Percentiles rank a stretch among this genome's conserved stretches.
phyloP scores from a whole-genome alignment of 2,329 filamentous ascomycete species.

The Aspergillus transmontanensis region DNA sequence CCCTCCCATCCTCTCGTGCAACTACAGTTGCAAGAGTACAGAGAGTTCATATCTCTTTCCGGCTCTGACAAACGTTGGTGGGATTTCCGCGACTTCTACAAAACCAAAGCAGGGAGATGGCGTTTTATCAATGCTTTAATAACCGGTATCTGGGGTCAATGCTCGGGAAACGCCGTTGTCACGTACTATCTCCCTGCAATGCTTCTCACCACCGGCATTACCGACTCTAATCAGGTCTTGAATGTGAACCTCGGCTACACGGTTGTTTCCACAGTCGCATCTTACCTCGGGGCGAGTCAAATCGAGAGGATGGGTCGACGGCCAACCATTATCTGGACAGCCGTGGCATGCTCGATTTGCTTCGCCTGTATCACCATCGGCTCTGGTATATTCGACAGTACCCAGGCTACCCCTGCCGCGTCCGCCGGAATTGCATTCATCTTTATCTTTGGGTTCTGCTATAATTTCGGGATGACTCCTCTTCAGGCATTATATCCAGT shows the following conservation, averaged over 20 bases:
- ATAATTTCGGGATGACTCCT: slow-evolving; percentile 52
- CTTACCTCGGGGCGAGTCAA: slow-evolving; percentile 56
- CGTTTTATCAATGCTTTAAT: slow-evolving; percentile 11
- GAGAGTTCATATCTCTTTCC: slow-evolving; percentile 25
- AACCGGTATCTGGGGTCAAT: slow-evolving; percentile 13
- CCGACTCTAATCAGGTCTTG: slow-evolving; percentile 50
- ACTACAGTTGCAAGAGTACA: slow-evolving; percentile 48
- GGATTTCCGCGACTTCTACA: slow-evolving; percentile 17
- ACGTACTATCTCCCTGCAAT: slow-evolving; percentile 61
- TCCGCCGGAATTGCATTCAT: slow-evolving; percentile 41
- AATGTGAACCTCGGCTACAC: slow-evolving; percentile 60
- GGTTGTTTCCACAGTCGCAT: slow-evolving; percentile 56
- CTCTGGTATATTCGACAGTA: slow-evolving; percentile 25
- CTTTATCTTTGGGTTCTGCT: slow-evolving; percentile 60
- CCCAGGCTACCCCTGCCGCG: slow-evolving; percentile 29
- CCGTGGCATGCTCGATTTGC: slow-evolving; percentile 46
- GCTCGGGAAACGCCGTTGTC: slow-evolving; percentile 26
- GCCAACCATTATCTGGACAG: slow-evolving; percentile 54
- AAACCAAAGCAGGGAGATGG: slow-evolving; percentile 8
- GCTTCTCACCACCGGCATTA: slow-evolving; percentile 55
- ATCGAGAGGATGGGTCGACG: slow-evolving; percentile 62
- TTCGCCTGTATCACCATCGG: slow-evolving; percentile 46
- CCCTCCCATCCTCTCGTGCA: slow-evolving; percentile 42
- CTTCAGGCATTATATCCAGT: slow-evolving; percentile 55
- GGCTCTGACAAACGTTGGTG: slow-evolving; percentile 36